Base-by-base conservation (phyloP, 192 early-diverging fungal genomes). In the Backusella morwellensis region DNA sequence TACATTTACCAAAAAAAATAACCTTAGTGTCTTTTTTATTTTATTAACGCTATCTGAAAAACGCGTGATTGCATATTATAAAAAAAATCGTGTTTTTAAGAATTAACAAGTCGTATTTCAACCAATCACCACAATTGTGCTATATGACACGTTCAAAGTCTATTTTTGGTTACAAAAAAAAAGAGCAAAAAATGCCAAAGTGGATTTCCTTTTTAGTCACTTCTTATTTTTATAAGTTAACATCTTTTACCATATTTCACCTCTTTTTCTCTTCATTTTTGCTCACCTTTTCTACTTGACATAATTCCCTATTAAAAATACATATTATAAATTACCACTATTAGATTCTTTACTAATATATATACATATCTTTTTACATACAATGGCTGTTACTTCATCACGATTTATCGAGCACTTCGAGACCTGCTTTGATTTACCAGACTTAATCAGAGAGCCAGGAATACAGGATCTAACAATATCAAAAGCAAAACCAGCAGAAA, bases 341-440 rank as follows among this genome's bases (percentile, higher is more conserved):
- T 40, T 40, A 40, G 9, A 40, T 40, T 40, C 6, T 40, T 40
- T 40, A 7, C 11, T 40, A 40, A 44, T 44, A 44, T 44, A 44
- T 44, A 17, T 44, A 44, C 0, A 44, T 44, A 44, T 44, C 26
- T 56, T 17, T 19, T 21, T 19, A 52, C 6, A 68, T n/a, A 68
- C 14, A 34, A 35, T 36, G 35, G 35, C 19, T 32, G n/a, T 68
- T 34, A n/a, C 35, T 68, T 36, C 67, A 38, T 70, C 68, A 14
- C 68, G 68, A 35, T 70, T 70, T 70, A 35, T 38, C 41, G 68
- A 70, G n/a, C 68, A 70, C 35, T 70, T 70, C 23, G 68, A 70
- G 12, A 14, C 21, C 5, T 35, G 17, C 36, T 38, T 70, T 38
- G 68, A 70, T 21, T 38, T 63, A 12, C 56, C 56, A 63, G 56